Evolutionary conservation across 352 stramenopile species (phyloP), one percentile per base, ranked within the genome.

Genomic region (Phytophthora uliginosa): DNA sequence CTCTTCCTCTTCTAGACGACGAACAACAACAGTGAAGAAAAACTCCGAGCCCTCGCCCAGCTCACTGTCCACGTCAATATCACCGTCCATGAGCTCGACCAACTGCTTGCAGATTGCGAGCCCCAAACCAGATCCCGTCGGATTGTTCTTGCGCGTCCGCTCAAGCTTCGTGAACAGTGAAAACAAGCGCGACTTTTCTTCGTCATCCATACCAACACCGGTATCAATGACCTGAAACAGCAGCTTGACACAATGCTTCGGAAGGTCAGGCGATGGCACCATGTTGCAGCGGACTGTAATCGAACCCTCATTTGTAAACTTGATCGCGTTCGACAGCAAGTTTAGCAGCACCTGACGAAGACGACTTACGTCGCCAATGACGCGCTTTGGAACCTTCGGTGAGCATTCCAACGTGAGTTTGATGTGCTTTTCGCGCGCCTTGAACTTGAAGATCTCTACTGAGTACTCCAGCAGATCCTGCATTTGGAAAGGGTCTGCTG

Each of bases 371-470:
- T 95, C 88, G 24, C 90, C 86, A 59, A 88, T 79, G 13, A 88
- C 71, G 26, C 74, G 78, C 71, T 85, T 81, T 4, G 85, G 84
- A 10, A 94, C 77, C n/a, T 82, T 78, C 15, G 76, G 71, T 15
- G 78, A 83, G 52, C 78, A 85, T 47, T 92, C 69, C 28, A 91
- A 71, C 59, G 81, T 84, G 58, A 98, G 84, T 51, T 88, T 93
- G 12, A 98, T 90, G 68, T 92, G 81, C 57, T 93, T 94, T 63
- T 94, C 86, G 10, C 85, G 82, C 28, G 87, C 82, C 38, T 95
- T 90, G 55, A 91, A 92, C 63, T 90, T 84, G 74, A 98, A 95
- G 56, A 93, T 90, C 51, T 98, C 91, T 40, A 90, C 81, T 22
- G 87, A 89, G 62, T 94, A 90, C 45, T 97, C 88, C 18, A 92